Evolutionary conservation across 768 basidiomycete species (phyloP).

Genomic region (Xanthoconium stramineum): DNA sequence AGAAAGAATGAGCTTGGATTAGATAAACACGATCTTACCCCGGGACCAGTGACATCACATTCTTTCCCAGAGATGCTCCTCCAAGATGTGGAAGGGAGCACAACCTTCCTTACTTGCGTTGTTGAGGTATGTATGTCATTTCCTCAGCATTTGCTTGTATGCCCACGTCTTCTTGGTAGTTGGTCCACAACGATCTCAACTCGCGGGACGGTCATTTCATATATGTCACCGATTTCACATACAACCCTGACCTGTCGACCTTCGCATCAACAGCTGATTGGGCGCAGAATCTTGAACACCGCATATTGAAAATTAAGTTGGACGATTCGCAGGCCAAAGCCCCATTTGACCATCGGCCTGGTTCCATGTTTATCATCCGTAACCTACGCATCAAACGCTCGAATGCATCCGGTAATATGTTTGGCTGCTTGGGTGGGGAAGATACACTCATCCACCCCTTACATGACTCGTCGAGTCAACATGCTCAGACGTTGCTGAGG

Average conservation of each 20-base stretch:
- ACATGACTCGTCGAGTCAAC: conserved; percentile 16
- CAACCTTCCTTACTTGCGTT: conserved; percentile 49
- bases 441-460: conserved; percentile 22
- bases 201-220: conserved; percentile 37
- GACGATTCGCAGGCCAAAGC: conserved; percentile 44
- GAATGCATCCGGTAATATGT: conserved; percentile 7
- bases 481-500: conserved; percentile 21
- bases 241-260: conserved; percentile 41
- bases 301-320: conserved; percentile 50
- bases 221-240: conserved; percentile 67
- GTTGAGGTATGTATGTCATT: conserved; percentile 54
- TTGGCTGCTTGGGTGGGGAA: conserved; percentile 30
- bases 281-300: conserved; percentile 45
- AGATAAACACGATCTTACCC: conserved; percentile 15
- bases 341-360: conserved; percentile 36
- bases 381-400: conserved; percentile 46
- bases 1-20: conserved; percentile 44
- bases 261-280: conserved; percentile 32
- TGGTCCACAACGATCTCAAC: conserved; percentile 41
- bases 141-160: neutral
- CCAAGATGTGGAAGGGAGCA: conserved; percentile 41
- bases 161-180: conserved; percentile 30
- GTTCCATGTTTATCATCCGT: conserved; percentile 45
- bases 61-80: conserved; percentile 46
- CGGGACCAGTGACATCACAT: conserved; percentile 25